Evolutionary conservation across 2,329 filamentous ascomycete genomes (phyloP).

Genomic region (Xylariaceae sp.): DNA sequence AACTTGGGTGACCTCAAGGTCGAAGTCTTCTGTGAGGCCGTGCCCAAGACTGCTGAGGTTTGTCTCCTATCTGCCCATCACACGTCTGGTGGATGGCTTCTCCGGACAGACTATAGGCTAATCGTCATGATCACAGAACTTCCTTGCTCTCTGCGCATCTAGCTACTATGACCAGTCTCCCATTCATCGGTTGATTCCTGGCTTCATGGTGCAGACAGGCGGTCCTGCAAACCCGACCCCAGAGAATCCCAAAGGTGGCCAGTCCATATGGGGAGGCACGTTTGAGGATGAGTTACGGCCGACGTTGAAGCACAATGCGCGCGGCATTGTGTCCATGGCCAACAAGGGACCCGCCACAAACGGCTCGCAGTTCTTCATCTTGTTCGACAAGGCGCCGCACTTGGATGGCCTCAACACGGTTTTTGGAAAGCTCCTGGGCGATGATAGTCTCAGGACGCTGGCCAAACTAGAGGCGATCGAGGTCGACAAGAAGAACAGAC

Average conservation of each 20-base stretch:
- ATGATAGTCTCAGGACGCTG: constrained; percentile 59
- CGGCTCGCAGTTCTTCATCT: constrained; percentile 76
- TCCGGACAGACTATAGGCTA: constrained; percentile 4
- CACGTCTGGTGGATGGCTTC: not conserved
- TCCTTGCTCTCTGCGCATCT: constrained; percentile 78
- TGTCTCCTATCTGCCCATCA: constrained; percentile 19
- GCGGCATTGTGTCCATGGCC: constrained; percentile 71
- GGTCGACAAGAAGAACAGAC: constrained; percentile 73
- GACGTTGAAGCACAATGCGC: constrained; percentile 59
- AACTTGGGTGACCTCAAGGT: constrained; percentile 87
- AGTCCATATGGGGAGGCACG: constrained; percentile 65
- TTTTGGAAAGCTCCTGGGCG: constrained; percentile 68
- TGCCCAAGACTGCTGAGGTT: constrained; percentile 86
- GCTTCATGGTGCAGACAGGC: constrained; percentile 77
- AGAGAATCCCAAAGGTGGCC: constrained; percentile 61
- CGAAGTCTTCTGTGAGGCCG: constrained; percentile 91
- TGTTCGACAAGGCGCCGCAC: constrained; percentile 71
- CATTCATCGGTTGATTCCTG: constrained; percentile 74
- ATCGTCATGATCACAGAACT: constrained; percentile 56
- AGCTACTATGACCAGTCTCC: constrained; percentile 69
- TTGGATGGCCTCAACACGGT: constrained; percentile 80
- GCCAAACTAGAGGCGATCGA: constrained; percentile 65
- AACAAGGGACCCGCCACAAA: constrained; percentile 72
- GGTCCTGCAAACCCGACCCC: constrained; percentile 51
- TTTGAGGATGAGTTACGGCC: constrained; percentile 81